Conservation (phyloP, 2,329 filamentous ascomycete species). For the Stromatinia cepivora region DNA sequence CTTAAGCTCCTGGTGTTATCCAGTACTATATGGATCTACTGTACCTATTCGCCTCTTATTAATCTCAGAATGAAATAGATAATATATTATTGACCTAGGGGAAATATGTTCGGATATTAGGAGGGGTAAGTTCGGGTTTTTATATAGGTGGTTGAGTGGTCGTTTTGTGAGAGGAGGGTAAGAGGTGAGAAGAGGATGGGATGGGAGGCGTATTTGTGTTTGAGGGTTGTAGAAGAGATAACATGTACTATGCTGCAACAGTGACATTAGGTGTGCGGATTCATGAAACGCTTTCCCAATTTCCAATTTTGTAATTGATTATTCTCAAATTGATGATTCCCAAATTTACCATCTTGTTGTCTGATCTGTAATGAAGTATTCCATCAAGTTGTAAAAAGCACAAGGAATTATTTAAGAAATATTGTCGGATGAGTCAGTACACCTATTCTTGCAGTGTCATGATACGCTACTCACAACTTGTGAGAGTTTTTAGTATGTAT, state of each 20-base stretch:
- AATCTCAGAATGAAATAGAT: neutral
- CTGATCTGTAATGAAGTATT: no score
- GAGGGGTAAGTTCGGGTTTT: neutral
- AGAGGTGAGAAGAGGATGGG: neutral
- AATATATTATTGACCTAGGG: neutral
- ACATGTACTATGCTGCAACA: no score
- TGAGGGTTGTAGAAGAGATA: no score
- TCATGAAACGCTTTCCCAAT: no score
- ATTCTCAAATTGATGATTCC: no score
- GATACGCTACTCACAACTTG: neutral
- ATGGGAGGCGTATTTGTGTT: no score
- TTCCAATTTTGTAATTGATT: no score
- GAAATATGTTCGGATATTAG: neutral
- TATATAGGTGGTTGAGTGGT: neutral
- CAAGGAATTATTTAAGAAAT: no score
- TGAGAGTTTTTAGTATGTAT: conserved; percentile 7
- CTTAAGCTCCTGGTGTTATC: neutral
- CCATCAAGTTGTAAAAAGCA: no score
- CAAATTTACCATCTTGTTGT: no score
- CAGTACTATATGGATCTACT: neutral
- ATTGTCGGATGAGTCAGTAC: neutral
- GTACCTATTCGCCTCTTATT: neutral
- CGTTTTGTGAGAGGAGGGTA: neutral
- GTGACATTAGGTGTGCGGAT: no score
- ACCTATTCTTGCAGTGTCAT: conserved; percentile 15